phyloP scores from a whole-genome alignment of 441 rosid genomes.

The Sinapis alba region DNA sequence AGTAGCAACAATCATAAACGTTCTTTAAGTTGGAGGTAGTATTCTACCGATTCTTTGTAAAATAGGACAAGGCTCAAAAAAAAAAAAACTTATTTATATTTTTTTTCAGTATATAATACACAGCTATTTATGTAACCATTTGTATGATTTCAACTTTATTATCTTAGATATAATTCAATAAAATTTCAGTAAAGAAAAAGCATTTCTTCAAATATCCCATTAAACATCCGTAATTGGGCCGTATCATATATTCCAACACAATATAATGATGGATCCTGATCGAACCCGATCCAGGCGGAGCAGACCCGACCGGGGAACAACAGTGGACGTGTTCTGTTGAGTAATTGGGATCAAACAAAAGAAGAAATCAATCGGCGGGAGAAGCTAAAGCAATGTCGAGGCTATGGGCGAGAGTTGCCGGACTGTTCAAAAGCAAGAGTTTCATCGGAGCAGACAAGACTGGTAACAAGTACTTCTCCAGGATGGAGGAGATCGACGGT shows the following conservation, averaged over 20 bases:
- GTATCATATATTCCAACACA: not conserved
- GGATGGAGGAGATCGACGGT: conserved; percentile 83
- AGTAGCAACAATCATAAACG: no score
- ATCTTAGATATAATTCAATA: no score
- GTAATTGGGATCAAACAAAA: not conserved
- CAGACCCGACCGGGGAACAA: conserved; percentile 6
- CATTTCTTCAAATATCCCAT: not conserved
- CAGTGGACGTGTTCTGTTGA: not conserved
- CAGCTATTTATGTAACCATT: no score
- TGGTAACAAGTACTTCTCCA: conserved; percentile 85
- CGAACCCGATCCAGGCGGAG: conserved; percentile 15
- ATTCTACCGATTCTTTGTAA: no score
- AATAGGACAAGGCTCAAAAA: no score
- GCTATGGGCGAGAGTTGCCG: conserved; percentile 68
- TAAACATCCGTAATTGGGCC: conserved; percentile 1
- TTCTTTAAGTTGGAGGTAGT: no score
- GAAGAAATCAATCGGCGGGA: conserved; percentile 26
- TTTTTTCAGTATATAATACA: no score
- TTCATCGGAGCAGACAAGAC: conserved; percentile 67
- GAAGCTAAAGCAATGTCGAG: conserved; percentile 62
- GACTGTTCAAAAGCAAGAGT: conserved; percentile 59
- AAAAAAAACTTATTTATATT: no score
- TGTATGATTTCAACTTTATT: not conserved
- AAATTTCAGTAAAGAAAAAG: not conserved
- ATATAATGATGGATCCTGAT: not conserved